Base-by-base conservation (phyloP, 1,139 yeast genomes). In the Suhomyces kunorum region DNA sequence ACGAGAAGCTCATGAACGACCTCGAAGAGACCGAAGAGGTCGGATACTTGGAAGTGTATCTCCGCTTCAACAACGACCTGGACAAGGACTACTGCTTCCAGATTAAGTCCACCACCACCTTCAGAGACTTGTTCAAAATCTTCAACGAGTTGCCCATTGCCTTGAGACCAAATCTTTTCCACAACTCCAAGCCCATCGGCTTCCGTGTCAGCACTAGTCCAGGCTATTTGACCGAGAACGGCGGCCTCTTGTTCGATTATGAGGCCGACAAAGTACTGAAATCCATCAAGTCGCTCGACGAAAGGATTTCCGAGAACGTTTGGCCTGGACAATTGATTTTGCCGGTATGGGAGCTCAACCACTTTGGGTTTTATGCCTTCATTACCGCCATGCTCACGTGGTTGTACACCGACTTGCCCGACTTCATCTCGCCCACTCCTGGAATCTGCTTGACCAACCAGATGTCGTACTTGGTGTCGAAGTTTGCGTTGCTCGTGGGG, bases 361-460 rank as follows among this genome's bases (percentile, higher is more conserved):
- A 66, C 32, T 66, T 72, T 38, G 72, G 77, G 17, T 73, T 74
- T 48, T 64, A 74, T 45, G 49, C 72, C 2, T 70, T 81, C 36
- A 45, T 76, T 13, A 40, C 75, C 0, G 46, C 74, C 6, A 68
- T 89, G 54, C 39, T 75, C 11, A 66, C 66, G 14, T 92, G 98
- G 98, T 75, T 92, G 47, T 92, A 90, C 62, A 81, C 95, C 3
- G 98, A 92, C 64, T 73, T 92, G 58, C 98, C 98, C 1, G 96
- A 88, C 57, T 77, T 73, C 53, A 71, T 88, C 42, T 79, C 90
- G 30, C 97, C 97, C 36, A 90, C 98, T 4, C 98, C 98, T 0
- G 97, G 97, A 20, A 74, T 81, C 43, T 84, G 92, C 49, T 70
- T 88, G 44, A 84, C 95, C n/a, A 81, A 81, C 55, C 80, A 82